A percentile compares a stretch with the other conserved stretches of the same genome.
Evolutionary conservation across 257 asterid genomes (phyloP).

Genomic region (Capsicum rhomboideum): DNA sequence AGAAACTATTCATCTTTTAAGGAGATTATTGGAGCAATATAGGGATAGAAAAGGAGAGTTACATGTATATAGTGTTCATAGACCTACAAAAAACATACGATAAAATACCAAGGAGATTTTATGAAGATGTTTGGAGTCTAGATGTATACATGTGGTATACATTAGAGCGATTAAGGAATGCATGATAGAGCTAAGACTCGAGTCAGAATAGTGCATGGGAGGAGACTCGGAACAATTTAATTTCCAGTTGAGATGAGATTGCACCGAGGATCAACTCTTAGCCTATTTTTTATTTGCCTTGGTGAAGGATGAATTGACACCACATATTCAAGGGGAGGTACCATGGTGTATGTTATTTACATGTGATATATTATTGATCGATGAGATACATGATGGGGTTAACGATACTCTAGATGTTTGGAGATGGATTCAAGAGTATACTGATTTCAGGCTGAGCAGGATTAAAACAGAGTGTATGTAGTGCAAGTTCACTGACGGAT

Average conservation of each 20-base stretch:
- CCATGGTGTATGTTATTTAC: neutral
- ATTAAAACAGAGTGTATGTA: neutral
- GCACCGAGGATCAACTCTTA: neutral
- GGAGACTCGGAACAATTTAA: neutral
- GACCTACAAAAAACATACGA: no score
- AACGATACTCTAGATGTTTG: neutral
- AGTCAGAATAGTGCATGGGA: fast-evolving
- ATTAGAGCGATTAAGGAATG: neutral
- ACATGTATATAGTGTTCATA: no score
- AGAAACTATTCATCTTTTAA: no score
- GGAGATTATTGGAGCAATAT: no score
- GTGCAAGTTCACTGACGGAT: neutral
- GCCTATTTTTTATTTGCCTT: neutral
- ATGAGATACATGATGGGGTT: neutral
- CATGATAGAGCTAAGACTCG: neutral
- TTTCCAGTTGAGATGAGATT: neutral
- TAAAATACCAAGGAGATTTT: neutral
- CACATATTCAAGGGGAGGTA: neutral
- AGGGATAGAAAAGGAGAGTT: no score
- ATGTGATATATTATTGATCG: neutral
- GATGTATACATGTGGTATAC: neutral
- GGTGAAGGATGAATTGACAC: neutral
- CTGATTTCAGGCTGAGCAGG: neutral
- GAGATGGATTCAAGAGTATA: neutral
- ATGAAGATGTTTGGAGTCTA: neutral